These are phyloP conservation scores for Fusarium abutilonis DNA, from an alignment of 2,329 filamentous ascomycete genomes.

Conservation along the genomic window DNA sequence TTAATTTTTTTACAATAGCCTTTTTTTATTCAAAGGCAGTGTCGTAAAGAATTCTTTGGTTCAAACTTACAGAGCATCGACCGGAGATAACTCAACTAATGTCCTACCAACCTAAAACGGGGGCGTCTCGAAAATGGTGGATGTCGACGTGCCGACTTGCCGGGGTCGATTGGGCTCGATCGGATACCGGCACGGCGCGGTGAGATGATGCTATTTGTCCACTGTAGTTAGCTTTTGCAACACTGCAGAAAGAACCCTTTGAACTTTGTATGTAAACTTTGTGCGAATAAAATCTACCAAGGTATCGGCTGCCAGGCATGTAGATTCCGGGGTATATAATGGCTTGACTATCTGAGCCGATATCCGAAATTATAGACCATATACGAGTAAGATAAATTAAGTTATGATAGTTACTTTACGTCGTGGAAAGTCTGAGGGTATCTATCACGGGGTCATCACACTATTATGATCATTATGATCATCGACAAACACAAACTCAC, in stretches of 20 bases:
- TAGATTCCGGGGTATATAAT: slow-evolving; percentile 13
- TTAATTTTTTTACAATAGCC: no score
- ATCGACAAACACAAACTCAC: not conserved
- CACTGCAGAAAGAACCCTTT: no score
- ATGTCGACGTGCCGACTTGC: slow-evolving; percentile 45
- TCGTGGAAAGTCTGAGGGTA: no score
- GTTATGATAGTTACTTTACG: no score
- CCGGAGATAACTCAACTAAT: not conserved
- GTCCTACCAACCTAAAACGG: slow-evolving; percentile 18
- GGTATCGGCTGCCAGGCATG: slow-evolving; percentile 9
- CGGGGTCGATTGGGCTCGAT: slow-evolving; percentile 46
- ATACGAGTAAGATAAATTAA: no score
- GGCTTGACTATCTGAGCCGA: no score
- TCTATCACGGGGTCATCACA: not conserved
- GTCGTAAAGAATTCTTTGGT: no score
- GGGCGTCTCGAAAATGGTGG: slow-evolving; percentile 37
- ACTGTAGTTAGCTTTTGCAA: slow-evolving; percentile 9
- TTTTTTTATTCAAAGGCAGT: no score
- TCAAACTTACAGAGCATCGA: no score
- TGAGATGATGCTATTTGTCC: slow-evolving; percentile 45
- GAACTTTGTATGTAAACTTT: not conserved
- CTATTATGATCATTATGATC: not conserved
- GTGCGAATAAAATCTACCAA: no score
- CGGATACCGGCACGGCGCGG: slow-evolving; percentile 47
- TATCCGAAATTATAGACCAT: no score